Percentiles rank a stretch among this genome's conserved stretches.
phyloP scores from a whole-genome alignment of 169 alveolate genomes.

The Plasmodium vivax region DNA sequence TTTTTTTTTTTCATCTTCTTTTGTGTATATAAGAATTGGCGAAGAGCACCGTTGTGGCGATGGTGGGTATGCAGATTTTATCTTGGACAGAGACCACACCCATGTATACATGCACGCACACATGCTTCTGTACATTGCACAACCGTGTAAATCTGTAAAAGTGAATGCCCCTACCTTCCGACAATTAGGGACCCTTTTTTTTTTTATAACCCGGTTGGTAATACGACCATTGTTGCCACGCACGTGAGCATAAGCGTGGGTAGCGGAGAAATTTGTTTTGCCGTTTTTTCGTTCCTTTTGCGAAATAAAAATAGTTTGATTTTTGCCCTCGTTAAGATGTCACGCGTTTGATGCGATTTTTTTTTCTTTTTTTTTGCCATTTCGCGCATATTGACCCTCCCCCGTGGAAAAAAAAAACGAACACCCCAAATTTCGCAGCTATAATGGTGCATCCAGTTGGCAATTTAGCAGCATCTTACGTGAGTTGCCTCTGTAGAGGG shows the following conservation, averaged over 20 bases:
- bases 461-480: background rate
- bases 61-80: background rate
- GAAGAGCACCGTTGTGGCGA: background rate
- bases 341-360: background rate
- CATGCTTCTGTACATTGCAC: background rate
- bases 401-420: background rate
- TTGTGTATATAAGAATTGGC: background rate
- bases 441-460: background rate
- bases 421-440: background rate
- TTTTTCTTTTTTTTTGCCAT: background rate
- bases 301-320: background rate
- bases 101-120: constrained; percentile 4
- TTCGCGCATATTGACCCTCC: background rate
- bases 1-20: background rate
- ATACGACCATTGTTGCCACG: background rate
- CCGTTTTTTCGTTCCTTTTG: background rate
- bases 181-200: background rate
- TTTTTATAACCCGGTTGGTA: background rate
- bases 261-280: background rate
- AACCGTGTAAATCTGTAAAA: background rate
- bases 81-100: background rate
- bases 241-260: background rate
- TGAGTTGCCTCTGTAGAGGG: background rate
- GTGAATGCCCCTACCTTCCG: background rate
- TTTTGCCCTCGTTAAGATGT: background rate